A percentile compares a stretch with the other conserved stretches of the same genome.
Evolutionary conservation across 495 filamentous ascomycete species (phyloP).

Genomic region (Neohortaea acidophila): DNA sequence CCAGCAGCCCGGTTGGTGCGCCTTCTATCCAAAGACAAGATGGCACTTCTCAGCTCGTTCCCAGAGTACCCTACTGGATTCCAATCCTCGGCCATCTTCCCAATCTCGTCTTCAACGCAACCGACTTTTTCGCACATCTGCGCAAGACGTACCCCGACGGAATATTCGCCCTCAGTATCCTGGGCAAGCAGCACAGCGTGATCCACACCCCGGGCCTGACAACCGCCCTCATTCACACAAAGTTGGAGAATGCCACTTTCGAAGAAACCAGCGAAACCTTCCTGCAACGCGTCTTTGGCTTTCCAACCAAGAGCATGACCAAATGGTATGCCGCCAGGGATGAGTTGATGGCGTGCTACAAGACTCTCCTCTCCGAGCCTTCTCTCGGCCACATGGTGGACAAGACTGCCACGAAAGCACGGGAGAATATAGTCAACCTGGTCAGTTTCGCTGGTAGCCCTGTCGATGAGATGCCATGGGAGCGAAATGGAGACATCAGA

Average conservation of each 20-base stretch:
- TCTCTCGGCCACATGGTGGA: conserved; percentile 29
- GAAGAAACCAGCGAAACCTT: conserved; percentile 28
- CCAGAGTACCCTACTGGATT: conserved; percentile 42
- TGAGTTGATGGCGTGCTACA: conserved; percentile 27
- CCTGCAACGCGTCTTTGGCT: conserved; percentile 37
- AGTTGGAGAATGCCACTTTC: conserved; percentile 21
- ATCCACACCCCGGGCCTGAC: conserved; percentile 37
- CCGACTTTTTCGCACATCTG: conserved; percentile 27
- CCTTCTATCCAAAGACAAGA: no score
- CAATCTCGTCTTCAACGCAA: conserved; percentile 32
- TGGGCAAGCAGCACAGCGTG: conserved; percentile 35
- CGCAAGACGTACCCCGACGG: conserved; percentile 30
- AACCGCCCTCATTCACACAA: conserved; percentile 30
- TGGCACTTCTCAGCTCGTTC: no score
- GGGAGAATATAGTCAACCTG: conserved; percentile 34
- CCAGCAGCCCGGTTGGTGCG: no score
- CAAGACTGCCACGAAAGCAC: conserved; percentile 25
- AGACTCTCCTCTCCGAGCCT: conserved; percentile 32
- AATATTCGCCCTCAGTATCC: conserved; percentile 39
- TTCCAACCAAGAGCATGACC: conserved; percentile 24
- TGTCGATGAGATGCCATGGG: conserved; percentile 48
- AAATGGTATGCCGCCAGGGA: conserved; percentile 23
- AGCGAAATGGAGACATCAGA: conserved; percentile 32
- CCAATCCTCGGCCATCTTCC: conserved; percentile 41
- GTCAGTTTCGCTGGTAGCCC: conserved; percentile 43